A percentile compares a stretch with the other conserved stretches of the same genome.
These are phyloP conservation scores for Melaleuca quinquenervia DNA, from an alignment of 345 rosid species.

Conservation along the genomic window DNA sequence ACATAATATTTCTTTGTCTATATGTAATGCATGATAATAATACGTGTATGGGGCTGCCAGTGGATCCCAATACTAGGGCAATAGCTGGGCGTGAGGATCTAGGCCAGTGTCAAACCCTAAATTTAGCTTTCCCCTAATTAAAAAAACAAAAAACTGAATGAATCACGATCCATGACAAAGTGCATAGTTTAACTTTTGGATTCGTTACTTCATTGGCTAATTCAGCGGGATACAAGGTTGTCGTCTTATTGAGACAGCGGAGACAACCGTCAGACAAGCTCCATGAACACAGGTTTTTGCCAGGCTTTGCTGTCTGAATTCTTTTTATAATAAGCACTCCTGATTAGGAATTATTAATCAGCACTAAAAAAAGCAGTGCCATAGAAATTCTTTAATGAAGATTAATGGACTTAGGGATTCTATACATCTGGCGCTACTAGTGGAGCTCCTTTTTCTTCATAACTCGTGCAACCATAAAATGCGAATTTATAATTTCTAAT, in stretches of 20 bases:
- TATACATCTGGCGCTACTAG: neutral
- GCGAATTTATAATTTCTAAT: neutral
- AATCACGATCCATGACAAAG: neutral
- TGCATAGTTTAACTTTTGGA: neutral
- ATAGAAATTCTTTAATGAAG: neutral
- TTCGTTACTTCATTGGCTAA: neutral
- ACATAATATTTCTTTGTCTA: neutral
- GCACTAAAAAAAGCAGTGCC: neutral
- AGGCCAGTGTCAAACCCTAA: neutral
- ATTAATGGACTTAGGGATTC: neutral
- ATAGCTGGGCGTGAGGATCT: neutral
- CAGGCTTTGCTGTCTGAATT: neutral
- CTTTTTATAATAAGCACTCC: neutral
- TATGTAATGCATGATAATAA: neutral
- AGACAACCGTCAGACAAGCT: neutral
- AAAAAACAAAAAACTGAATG: neutral
- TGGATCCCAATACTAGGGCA: neutral
- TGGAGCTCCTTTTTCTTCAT: neutral
- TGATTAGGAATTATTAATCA: neutral
- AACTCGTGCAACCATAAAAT: neutral
- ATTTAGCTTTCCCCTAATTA: neutral
- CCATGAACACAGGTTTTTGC: neutral
- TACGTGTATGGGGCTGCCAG: neutral
- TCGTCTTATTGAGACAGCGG: neutral
- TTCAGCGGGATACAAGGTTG: neutral